A percentile compares a stretch with the other conserved stretches of the same genome.
Conservation (phyloP, 176 grass and related monocot species). For the Cenchrus purpureus region DNA sequence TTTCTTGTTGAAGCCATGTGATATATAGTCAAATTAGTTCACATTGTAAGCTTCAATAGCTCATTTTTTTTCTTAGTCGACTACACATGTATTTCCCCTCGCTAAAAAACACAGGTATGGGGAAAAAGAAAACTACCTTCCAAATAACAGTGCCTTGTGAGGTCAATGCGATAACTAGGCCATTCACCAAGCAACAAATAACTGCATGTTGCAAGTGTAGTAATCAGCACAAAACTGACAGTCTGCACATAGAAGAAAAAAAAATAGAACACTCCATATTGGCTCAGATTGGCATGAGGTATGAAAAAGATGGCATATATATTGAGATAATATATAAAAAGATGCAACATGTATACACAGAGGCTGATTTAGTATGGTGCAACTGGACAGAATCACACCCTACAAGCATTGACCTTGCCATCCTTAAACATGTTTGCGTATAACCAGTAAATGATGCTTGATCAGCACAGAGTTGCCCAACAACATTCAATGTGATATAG, state of each 20-base stretch:
- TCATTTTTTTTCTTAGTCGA: not conserved
- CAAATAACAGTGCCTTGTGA: slow-evolving; percentile 66
- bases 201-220: slow-evolving; percentile 53
- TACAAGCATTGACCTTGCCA: not conserved
- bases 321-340: not conserved
- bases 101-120: not conserved
- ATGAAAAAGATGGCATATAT: not conserved
- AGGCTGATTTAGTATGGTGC: not conserved
- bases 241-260: not conserved
- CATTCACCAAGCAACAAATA: slow-evolving; percentile 90
- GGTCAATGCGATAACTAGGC: slow-evolving; percentile 71
- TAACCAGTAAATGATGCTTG: not conserved
- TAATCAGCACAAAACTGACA: slow-evolving; percentile 36
- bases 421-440: slow-evolving; percentile 15
- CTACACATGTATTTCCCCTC: not conserved
- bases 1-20: not conserved
- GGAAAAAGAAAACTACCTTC: slow-evolving; percentile 57
- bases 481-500: slow-evolving; percentile 9
- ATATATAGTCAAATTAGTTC: not conserved
- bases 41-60: not conserved
- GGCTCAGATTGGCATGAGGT: not conserved
- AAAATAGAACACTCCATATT: not conserved
- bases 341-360: not conserved
- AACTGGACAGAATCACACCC: not conserved
- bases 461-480: not conserved